Evolutionary conservation across 164 flowering plant species (phyloP).

Genomic region (Annona cherimola): DNA sequence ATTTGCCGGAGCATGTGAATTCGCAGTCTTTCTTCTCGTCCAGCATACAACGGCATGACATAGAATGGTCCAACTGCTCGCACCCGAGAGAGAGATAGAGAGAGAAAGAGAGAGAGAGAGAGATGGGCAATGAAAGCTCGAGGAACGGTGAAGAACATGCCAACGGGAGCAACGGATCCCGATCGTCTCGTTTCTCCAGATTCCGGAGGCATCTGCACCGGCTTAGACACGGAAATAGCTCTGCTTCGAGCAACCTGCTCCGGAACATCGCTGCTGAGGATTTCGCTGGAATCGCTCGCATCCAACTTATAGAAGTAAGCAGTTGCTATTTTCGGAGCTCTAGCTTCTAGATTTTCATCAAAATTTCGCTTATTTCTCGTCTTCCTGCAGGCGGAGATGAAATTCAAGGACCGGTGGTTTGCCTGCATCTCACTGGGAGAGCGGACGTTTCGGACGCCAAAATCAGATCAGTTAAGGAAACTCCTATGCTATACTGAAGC

Average conservation of each 20-base stretch:
- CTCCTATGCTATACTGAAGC: no score
- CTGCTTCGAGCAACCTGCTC: slow-evolving; percentile 8
- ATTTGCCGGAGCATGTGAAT: no score
- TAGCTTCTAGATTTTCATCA: neutral
- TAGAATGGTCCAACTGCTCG: neutral
- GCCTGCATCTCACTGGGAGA: slow-evolving; percentile 90
- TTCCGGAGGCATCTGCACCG: slow-evolving; percentile 22
- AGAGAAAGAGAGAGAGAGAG: slow-evolving; percentile 7
- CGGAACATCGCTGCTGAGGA: slow-evolving; percentile 36
- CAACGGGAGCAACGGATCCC: slow-evolving; percentile 2
- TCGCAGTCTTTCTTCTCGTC: neutral
- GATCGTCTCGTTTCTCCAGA: slow-evolving; percentile 15
- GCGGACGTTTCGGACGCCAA: slow-evolving; percentile 62
- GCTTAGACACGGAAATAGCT: slow-evolving; percentile 5
- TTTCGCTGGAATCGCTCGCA: slow-evolving; percentile 68
- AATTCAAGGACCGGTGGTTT: slow-evolving; percentile 85
- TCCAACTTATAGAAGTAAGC: slow-evolving; percentile 41
- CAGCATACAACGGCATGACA: neutral
- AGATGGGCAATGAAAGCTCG: slow-evolving; percentile 39
- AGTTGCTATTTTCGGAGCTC: neutral
- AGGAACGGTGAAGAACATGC: slow-evolving; percentile 10
- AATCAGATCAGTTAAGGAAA: slow-evolving; percentile 59
- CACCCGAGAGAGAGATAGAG: neutral
- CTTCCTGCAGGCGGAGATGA: slow-evolving; percentile 74
- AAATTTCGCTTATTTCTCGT: slow-evolving; percentile 1